Evolutionary conservation across 306 rosid genomes (phyloP).

Genomic region (Vicia sativa): DNA sequence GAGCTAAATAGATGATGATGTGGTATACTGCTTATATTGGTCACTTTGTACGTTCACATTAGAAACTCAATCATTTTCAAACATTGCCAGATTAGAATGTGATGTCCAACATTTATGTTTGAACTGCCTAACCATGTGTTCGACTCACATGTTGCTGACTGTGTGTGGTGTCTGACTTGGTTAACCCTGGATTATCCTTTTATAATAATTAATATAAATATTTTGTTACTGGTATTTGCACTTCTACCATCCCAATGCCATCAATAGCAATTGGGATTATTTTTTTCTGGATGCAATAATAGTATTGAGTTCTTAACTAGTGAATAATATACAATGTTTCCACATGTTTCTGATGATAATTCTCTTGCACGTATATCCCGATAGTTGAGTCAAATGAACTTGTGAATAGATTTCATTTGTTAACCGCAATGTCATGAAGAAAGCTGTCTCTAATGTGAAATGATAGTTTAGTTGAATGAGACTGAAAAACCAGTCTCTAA

Average conservation of each 20-base stretch:
- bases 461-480: background rate
- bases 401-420: constrained; percentile 26
- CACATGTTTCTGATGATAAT: background rate
- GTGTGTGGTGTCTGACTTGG: constrained; percentile 21
- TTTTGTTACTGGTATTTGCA: constrained; percentile 20
- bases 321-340: constrained; percentile 26
- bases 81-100: constrained; percentile 24
- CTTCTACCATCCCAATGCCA: constrained; percentile 2
- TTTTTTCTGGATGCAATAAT: constrained; percentile 8
- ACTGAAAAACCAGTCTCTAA: constrained; percentile 19
- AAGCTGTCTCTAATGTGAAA: background rate
- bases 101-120: constrained; percentile 36
- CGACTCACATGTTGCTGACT: constrained; percentile 22
- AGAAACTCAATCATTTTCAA: constrained; percentile 11
- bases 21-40: constrained; percentile 26
- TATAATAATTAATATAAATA: background rate
- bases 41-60: constrained; percentile 15
- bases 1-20: constrained; percentile 11
- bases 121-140: constrained; percentile 17
- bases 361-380: background rate
- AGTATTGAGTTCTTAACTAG: constrained; percentile 17
- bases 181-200: background rate
- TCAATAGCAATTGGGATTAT: constrained; percentile 28
- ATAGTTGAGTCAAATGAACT: constrained; percentile 2
- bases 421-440: background rate